Percentiles rank a stretch among this genome's conserved stretches.
Conservation (phyloP, 768 basidiomycete species). For the Pleurotus tuber-regium region DNA sequence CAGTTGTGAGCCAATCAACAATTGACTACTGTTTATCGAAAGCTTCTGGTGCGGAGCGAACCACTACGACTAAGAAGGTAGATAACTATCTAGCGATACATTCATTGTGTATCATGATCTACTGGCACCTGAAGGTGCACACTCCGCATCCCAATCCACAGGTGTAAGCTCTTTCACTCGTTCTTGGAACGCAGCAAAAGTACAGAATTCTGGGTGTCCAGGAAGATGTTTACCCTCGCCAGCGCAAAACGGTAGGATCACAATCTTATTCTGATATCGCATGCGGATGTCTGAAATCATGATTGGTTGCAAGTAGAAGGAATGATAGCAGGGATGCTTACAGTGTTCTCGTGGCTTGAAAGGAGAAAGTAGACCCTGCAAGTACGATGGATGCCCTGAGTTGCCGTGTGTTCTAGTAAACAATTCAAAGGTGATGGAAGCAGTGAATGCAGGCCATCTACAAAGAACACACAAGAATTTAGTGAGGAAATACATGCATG, state of each 20-base stretch:
- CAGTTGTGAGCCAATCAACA: no score
- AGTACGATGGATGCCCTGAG: conserved; percentile 17
- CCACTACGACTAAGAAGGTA: no score
- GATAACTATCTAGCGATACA: no score
- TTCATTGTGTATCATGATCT: neutral
- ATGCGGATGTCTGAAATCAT: conserved; percentile 56
- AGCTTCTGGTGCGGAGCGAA: no score
- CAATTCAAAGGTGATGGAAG: conserved; percentile 72
- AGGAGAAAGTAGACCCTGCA: conserved; percentile 41
- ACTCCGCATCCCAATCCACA: conserved; percentile 63
- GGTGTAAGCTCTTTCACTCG: conserved; percentile 67
- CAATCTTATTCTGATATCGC: conserved; percentile 69
- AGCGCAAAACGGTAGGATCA: conserved; percentile 64
- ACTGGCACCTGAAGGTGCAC: conserved; percentile 25
- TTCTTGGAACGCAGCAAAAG: conserved; percentile 57
- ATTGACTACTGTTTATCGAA: no score
- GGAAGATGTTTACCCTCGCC: conserved; percentile 64
- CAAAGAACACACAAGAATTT: neutral
- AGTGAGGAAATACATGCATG: neutral
- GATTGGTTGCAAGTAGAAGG: no score
- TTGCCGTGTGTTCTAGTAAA: conserved; percentile 40
- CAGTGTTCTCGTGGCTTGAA: conserved; percentile 42
- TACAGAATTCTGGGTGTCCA: conserved; percentile 74
- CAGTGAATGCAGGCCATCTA: conserved; percentile 77
- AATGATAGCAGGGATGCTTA: conserved; percentile 31